Evolutionary conservation across 225 moss, liverwort and hornwort genomes (phyloP).

Genomic region (Physcomitrellopsis africana): DNA sequence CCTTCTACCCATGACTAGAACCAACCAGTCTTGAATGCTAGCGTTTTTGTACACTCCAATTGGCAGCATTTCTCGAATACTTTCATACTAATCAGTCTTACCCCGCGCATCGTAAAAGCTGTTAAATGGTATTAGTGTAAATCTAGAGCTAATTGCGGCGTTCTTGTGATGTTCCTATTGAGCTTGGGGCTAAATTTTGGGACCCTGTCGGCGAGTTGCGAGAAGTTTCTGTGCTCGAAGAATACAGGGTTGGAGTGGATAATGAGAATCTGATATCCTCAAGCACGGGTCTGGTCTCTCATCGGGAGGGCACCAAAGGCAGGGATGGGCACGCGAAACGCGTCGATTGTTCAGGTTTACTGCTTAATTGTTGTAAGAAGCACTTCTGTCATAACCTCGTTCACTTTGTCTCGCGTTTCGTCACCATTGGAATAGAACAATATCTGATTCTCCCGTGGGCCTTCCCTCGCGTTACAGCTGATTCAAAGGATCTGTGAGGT

Average conservation of each 20-base stretch:
- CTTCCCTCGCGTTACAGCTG: slow-evolving; percentile 41
- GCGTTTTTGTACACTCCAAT: background rate
- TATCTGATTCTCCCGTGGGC: background rate
- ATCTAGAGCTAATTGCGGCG: background rate
- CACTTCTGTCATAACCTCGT: background rate
- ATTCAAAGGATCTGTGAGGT: no score
- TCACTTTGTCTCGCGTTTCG: background rate
- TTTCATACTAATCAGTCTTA: background rate
- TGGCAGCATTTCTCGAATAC: no score
- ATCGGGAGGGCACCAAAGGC: slow-evolving; percentile 55
- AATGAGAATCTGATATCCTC: slow-evolving; percentile 68
- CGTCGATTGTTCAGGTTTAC: slow-evolving; percentile 42
- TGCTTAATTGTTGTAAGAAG: background rate
- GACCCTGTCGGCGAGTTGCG: background rate
- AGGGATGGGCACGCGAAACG: slow-evolving; percentile 73
- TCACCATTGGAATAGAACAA: slow-evolving; percentile 4
- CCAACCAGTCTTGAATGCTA: accelerated
- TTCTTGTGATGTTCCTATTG: no score
- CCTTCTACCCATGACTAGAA: slow-evolving; percentile 83
- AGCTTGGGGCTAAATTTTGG: no score
- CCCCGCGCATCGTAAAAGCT: background rate
- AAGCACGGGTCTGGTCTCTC: slow-evolving; percentile 70
- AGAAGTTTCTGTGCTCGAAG: background rate
- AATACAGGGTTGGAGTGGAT: slow-evolving; percentile 45
- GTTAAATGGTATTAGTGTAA: background rate